Evolutionary conservation across 306 rosid genomes (phyloP).

Genomic region (Vigna angularis): DNA sequence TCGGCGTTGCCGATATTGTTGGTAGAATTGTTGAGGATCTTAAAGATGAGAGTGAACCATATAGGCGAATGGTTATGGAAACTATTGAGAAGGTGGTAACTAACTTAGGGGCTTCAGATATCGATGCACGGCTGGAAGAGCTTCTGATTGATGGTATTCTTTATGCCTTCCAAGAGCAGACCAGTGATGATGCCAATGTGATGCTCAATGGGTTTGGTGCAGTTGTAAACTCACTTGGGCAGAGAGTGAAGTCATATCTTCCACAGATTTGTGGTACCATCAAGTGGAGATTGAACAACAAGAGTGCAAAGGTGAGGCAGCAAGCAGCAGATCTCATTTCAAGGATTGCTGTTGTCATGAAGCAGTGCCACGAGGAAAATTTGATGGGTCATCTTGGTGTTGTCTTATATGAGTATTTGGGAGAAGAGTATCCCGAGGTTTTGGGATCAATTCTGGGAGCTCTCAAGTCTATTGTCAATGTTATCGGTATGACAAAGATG

Average conservation of each 20-base stretch:
- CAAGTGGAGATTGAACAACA: conserved; percentile 94
- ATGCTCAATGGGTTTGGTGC: conserved; percentile 98
- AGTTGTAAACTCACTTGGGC: conserved; percentile 95
- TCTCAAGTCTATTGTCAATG: conserved; percentile 94
- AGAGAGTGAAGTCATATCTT: conserved; percentile 89
- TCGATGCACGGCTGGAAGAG: conserved; percentile 93
- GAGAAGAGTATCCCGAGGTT: conserved; percentile 98
- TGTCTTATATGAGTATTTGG: conserved; percentile 91
- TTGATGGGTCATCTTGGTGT: conserved; percentile 99
- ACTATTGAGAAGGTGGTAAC: conserved; percentile 96
- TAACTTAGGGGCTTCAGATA: conserved; percentile 89
- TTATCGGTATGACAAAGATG: conserved; percentile 99
- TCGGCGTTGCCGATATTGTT: conserved; percentile 93
- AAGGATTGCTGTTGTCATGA: conserved; percentile 95
- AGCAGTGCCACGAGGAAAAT: conserved; percentile 97
- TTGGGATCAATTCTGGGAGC: conserved; percentile 95
- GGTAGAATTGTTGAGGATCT: conserved; percentile 96
- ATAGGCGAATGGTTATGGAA: conserved; percentile 98
- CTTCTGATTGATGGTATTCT: conserved; percentile 95
- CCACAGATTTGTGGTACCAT: conserved; percentile 99
- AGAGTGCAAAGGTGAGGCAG: conserved; percentile 97
- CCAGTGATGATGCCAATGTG: conserved; percentile 97
- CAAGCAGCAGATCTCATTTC: conserved; percentile 98
- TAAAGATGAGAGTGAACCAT: conserved; percentile 98
- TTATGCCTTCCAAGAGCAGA: conserved; percentile 98